These are phyloP conservation scores for Neocatenulostroma microsporum DNA, from an alignment of 2,329 filamentous ascomycete species.

Conservation along the genomic window DNA sequence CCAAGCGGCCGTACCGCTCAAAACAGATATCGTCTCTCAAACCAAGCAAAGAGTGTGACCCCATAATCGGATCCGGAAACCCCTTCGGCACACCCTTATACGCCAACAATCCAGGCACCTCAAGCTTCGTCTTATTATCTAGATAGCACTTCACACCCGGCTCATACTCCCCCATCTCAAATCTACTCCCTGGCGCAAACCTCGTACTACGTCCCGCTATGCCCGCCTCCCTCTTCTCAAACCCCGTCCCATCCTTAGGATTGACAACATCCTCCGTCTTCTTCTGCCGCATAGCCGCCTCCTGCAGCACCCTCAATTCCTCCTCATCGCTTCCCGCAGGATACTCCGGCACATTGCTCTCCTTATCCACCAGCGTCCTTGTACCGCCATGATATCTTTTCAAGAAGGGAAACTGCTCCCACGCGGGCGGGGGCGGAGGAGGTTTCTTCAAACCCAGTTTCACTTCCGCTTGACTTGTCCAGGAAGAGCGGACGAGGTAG, in stretches of 20 bases:
- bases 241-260: slow-evolving; percentile 24
- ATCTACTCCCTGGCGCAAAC: slow-evolving; percentile 64
- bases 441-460: slow-evolving; percentile 46
- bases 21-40: slow-evolving; percentile 84
- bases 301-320: slow-evolving; percentile 33
- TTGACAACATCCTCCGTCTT: slow-evolving; percentile 31
- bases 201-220: slow-evolving; percentile 19
- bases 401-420: slow-evolving; percentile 81
- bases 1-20: slow-evolving; percentile 79
- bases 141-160: slow-evolving; percentile 70
- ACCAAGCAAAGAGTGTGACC: slow-evolving; percentile 75
- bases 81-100: slow-evolving; percentile 73
- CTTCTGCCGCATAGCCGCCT: slow-evolving; percentile 28
- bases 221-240: slow-evolving; percentile 21
- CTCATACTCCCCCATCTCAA: slow-evolving; percentile 42
- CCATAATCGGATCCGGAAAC: slow-evolving; percentile 75
- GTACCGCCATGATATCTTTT: slow-evolving; percentile 87
- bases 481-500: slow-evolving; percentile 52
- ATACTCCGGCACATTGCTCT: slow-evolving; percentile 71
- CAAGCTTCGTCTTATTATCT: slow-evolving; percentile 57
- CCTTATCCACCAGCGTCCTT: slow-evolving; percentile 56
- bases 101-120: slow-evolving; percentile 62
- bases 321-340: slow-evolving; percentile 58
- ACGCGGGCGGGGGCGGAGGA: slow-evolving; percentile 60
- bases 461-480: slow-evolving; percentile 42